Evolutionary conservation across 2,329 filamentous ascomycete genomes (phyloP).

Genomic region (Teratosphaeria zuluensis): DNA sequence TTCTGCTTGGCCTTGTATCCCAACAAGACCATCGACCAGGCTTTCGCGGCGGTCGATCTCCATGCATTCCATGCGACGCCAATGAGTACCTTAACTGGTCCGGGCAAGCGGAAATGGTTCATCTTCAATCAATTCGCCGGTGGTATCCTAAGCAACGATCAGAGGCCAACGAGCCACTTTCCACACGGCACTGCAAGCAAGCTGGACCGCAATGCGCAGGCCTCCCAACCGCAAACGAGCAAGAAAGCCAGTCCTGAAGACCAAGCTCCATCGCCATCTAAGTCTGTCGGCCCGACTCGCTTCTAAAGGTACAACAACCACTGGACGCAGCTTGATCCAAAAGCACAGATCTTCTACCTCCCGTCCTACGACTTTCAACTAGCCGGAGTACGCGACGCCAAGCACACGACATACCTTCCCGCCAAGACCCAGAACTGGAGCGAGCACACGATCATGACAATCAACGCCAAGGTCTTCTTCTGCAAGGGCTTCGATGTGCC

Average conservation of each 20-base stretch:
- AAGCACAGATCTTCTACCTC: background rate
- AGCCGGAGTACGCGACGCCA: background rate
- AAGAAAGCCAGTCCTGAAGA: background rate
- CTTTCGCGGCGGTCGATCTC: background rate
- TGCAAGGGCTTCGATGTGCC: background rate
- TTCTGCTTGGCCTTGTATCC: background rate
- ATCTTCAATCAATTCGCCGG: background rate
- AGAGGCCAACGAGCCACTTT: background rate
- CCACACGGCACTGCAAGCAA: background rate
- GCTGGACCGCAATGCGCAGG: background rate
- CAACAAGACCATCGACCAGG: background rate
- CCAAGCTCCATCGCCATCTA: background rate
- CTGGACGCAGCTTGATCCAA: background rate
- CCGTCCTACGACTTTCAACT: background rate
- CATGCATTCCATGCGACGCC: background rate
- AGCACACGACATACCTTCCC: background rate
- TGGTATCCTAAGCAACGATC: background rate
- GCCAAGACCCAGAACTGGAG: background rate
- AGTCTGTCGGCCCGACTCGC: background rate
- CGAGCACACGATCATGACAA: background rate
- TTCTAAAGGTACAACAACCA: background rate
- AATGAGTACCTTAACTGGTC: background rate
- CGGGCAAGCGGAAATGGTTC: background rate
- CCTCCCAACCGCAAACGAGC: background rate
- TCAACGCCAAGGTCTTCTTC: background rate